These are phyloP conservation scores for Neostapfia colusana DNA, from an alignment of 176 grass and related monocot genomes.

Conservation along the genomic window DNA sequence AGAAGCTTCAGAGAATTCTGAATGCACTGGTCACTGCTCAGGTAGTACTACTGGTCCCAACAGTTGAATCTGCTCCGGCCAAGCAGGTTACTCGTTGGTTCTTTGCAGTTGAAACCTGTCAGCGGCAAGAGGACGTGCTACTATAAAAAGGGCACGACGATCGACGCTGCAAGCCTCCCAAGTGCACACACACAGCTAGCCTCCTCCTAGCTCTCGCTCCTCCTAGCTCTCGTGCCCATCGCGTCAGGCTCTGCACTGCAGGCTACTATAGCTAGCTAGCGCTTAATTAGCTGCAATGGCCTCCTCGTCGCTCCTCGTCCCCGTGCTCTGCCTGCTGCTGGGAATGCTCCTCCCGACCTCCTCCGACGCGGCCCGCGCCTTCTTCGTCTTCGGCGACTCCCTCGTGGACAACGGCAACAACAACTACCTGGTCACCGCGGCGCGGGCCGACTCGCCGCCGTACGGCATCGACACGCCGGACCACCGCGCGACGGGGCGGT, in stretches of 20 bases:
- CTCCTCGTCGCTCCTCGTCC: neutral
- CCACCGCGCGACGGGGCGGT: conserved; percentile 63
- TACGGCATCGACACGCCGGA: conserved; percentile 78
- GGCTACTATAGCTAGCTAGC: neutral
- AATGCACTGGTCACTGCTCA: neutral
- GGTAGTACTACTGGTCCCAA: neutral
- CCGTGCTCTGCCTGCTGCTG: neutral
- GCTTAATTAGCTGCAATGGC: conserved; percentile 22
- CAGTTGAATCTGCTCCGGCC: neutral
- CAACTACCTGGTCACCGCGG: conserved; percentile 66
- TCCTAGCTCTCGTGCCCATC: neutral
- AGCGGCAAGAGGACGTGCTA: neutral
- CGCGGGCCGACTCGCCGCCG: conserved; percentile 73
- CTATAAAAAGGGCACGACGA: neutral
- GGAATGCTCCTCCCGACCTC: neutral
- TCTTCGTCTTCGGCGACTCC: conserved; percentile 97
- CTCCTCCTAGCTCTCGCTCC: too few relatives aligned
- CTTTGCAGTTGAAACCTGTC: neutral
- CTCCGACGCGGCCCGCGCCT: conserved; percentile 59
- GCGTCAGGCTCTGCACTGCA: neutral
- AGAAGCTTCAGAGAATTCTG: neutral
- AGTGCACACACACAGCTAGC: too few relatives aligned
- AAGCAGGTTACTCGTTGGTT: neutral
- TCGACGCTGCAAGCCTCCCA: too few relatives aligned
- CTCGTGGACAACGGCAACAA: conserved; percentile 97